These are phyloP conservation scores for Pyrrhoderma lamaoense DNA, from an alignment of 1,284 basidiomycete species.

Conservation along the genomic window DNA sequence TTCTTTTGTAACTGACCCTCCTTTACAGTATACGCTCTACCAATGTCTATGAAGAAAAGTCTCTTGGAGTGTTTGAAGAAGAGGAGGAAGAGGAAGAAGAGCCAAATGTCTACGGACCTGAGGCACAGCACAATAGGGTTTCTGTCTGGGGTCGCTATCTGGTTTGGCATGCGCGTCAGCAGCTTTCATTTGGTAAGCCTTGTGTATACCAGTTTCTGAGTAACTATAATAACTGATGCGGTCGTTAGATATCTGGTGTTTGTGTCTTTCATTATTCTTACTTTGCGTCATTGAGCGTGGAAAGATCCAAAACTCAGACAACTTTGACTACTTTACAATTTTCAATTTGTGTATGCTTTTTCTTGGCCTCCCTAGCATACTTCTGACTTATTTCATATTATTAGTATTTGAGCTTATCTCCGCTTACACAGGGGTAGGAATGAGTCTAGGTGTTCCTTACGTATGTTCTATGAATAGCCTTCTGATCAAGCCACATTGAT, in stretches of 20 bases:
- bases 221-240: not conserved
- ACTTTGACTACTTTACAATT: slow-evolving; percentile 67
- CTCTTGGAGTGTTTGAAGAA: slow-evolving; percentile 63
- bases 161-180: slow-evolving; percentile 73
- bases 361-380: slow-evolving; percentile 21
- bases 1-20: not conserved
- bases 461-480: slow-evolving; percentile 35
- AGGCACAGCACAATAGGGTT: slow-evolving; percentile 28
- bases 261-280: slow-evolving; percentile 69
- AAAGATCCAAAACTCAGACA: slow-evolving; percentile 46
- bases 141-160: slow-evolving; percentile 73
- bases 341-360: slow-evolving; percentile 49
- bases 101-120: slow-evolving; percentile 34
- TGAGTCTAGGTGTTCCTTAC: slow-evolving; percentile 66
- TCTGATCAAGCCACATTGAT: slow-evolving; percentile 4
- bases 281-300: slow-evolving; percentile 83
- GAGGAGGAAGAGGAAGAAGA: slow-evolving; percentile 35
- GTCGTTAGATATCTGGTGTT: slow-evolving; percentile 81
- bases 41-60: slow-evolving; percentile 94
- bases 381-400: slow-evolving; percentile 8
- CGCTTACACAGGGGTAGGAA: slow-evolving; percentile 89
- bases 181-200: slow-evolving; percentile 59
- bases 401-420: slow-evolving; percentile 84
- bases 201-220: not conserved
- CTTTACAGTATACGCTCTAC: slow-evolving; percentile 75